Conservation (phyloP, 164 flowering plant species). For the Vitis vinifera region ASM3070453v1 NC_081819.1:21672501-21673000, state of each 20-base stretch:
- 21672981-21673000: too few species aligned
- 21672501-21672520: constrained; percentile 63
- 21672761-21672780: too few species aligned
- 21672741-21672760: constrained; percentile 15
- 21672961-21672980: too few species aligned
- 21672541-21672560: constrained; percentile 32
- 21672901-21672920: too few species aligned
- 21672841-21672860: too few species aligned
- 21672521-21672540: constrained; percentile 26
- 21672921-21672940: too few species aligned
- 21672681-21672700: background rate
- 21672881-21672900: too few species aligned
- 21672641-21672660: constrained; percentile 69
- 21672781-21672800: too few species aligned
- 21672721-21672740: constrained; percentile 36
- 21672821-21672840: too few species aligned
- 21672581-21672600: constrained; percentile 40
- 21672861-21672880: too few species aligned
- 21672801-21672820: too few species aligned
- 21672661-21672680: background rate
- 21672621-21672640: constrained; percentile 48
- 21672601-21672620: constrained; percentile 14
- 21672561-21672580: constrained; percentile 54
- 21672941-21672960: too few species aligned
- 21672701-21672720: constrained; percentile 17